These are phyloP conservation scores for Casuarina equisetifolia DNA, from an alignment of 306 rosid genomes.

Conservation along the genomic window DNA sequence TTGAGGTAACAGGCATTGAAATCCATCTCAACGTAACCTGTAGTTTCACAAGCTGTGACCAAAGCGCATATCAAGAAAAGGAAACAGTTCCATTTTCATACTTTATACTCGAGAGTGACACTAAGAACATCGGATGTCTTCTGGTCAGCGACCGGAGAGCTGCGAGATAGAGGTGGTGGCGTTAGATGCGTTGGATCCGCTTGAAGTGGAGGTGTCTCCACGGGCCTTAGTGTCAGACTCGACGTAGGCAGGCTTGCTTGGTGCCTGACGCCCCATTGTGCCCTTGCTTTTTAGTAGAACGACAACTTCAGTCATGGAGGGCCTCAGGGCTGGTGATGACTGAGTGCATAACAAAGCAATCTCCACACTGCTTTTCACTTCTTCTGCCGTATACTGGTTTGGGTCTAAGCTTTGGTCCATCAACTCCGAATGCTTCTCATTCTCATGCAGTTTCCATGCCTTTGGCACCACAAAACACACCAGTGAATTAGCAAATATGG, in stretches of 20 bases:
- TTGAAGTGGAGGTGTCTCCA: constrained; percentile 47
- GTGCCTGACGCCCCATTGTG: constrained; percentile 28
- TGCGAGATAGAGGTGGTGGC: constrained; percentile 55
- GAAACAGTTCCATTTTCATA: neutral
- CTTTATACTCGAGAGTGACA: neutral
- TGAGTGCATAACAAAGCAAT: constrained; percentile 63
- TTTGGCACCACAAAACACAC: constrained; percentile 5
- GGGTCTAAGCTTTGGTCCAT: constrained; percentile 47
- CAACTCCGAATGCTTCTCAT: constrained; percentile 39
- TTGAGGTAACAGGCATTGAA: too few species aligned
- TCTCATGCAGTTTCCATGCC: constrained; percentile 63
- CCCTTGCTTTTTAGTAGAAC: constrained; percentile 50
- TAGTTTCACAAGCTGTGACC: too few species aligned
- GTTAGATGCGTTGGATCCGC: constrained; percentile 47
- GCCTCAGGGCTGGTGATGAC: constrained; percentile 53
- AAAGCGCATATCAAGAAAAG: neutral
- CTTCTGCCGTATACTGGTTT: constrained; percentile 47
- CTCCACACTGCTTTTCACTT: constrained; percentile 49
- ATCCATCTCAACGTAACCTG: too few species aligned
- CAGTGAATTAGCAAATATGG: neutral
- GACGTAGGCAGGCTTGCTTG: constrained; percentile 58
- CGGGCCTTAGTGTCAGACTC: constrained; percentile 37
- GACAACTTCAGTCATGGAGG: constrained; percentile 66
- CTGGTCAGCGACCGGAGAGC: constrained; percentile 40
- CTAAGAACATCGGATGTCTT: neutral